phyloP scores from a whole-genome alignment of 2,329 filamentous ascomycete species.

The Magnaporthiopsis incrustans region DNA sequence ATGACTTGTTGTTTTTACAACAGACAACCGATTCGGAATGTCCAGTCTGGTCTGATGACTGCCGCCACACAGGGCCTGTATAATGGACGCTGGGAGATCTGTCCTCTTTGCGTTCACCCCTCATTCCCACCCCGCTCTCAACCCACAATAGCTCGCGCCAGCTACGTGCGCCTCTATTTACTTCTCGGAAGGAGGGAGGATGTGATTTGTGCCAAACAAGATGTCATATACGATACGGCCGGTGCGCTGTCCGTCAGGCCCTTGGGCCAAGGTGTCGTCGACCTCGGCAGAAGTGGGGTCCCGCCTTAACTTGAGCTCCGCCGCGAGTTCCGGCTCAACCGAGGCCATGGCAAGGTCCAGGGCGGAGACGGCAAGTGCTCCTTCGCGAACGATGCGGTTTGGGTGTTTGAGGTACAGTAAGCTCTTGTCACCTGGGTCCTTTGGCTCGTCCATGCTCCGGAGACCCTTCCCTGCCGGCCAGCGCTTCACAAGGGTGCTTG shows the following conservation, averaged over 20 bases:
- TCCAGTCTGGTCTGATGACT: background rate
- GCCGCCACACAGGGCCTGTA: background rate
- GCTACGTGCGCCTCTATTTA: background rate
- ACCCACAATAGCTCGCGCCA: background rate
- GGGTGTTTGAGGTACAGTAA: constrained; percentile 23
- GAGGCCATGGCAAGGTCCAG: constrained; percentile 36
- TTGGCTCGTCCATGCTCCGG: constrained; percentile 26
- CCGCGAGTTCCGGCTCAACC: constrained; percentile 26
- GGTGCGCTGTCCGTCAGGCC: constrained; percentile 10
- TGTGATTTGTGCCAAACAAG: constrained; percentile 19
- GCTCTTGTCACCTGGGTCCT: constrained; percentile 15
- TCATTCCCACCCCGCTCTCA: background rate
- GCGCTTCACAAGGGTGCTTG: constrained; percentile 25
- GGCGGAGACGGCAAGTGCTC: constrained; percentile 32
- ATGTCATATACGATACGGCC: constrained; percentile 22
- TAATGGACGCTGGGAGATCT: background rate
- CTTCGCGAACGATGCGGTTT: constrained; percentile 28
- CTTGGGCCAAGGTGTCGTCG: constrained; percentile 13
- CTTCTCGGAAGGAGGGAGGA: background rate
- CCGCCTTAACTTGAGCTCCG: constrained; percentile 31
- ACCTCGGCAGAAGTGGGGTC: constrained; percentile 21
- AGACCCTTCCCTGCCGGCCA: constrained; percentile 33
- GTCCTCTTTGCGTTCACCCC: background rate
- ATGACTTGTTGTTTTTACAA: constrained; percentile 4
- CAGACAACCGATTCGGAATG: background rate